Evolutionary conservation across 164 flowering plant genomes (phyloP), one percentile per base, ranked within the genome.

Genomic region (Annona squamosa): DNA sequence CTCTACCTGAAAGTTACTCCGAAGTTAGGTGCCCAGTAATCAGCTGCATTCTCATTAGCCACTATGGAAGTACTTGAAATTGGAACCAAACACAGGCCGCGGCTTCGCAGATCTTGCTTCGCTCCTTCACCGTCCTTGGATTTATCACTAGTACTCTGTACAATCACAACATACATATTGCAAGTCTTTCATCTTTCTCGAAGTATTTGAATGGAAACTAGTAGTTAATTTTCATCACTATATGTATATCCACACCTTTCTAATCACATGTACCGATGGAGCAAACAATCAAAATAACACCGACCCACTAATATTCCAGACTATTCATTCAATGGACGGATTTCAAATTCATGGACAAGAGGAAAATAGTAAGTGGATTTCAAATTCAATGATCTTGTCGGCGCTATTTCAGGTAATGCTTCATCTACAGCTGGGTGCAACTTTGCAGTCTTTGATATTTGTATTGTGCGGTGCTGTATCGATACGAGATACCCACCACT

Each of bases 11-110:
- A 88, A 18, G 87, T 82, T 77, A 89, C 93, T 69, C 91, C 96
- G 64, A 86, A 89, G 43, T 90, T 86, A 3, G 96, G 93, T 2
- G 86, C 86, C 93, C 88, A 91, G 74, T 85, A 87, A 79, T 91
- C 96, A 45, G 86, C 84, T 0, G 88, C 68, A 2, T 85, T 82
- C 69, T 89, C 96, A n/a, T 85, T 85, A 48, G 83, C 77, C 9
- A 86, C 88, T 41, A 90, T 85, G 73, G 78, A 89, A 42, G 89
- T 89, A 77, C 87, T 89, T 10, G 96, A 88, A 26, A 88, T 79
- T 1, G 93, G 96, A 4, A 91, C 89, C 46, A 91, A 79, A 73
- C 96, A 91, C 44, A 91, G 78, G 19, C 93, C 96, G 46, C 90
- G 84, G 77, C 90, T 88, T 79, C 89, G 75, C 1, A 91, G 86